Evolutionary conservation across 1,139 yeast species (phyloP).

Genomic region (Geotrichum phurueaensis): DNA sequence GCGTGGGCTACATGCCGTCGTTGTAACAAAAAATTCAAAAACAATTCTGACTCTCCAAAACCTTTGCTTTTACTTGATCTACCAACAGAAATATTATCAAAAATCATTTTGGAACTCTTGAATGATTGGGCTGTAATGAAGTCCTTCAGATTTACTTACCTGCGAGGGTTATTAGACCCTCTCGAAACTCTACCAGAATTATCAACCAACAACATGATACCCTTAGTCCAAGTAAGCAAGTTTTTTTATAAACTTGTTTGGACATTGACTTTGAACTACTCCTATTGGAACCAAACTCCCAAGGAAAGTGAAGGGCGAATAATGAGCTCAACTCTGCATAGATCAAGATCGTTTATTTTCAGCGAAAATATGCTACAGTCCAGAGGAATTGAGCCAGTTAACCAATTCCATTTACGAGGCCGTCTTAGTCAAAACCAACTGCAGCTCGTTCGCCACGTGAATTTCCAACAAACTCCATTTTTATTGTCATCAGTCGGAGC

Average conservation of each 20-base stretch:
- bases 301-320: not conserved
- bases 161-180: not conserved
- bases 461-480: not conserved
- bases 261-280: too few species aligned
- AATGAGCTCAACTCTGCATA: not conserved
- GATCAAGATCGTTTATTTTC: not conserved
- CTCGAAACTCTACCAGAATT: not conserved
- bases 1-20: too few species aligned
- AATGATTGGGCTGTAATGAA: too few species aligned
- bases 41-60: too few species aligned
- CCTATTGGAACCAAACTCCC: not conserved
- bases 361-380: not conserved
- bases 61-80: too few species aligned
- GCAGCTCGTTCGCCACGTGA: not conserved
- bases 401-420: not conserved
- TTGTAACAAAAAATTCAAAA: too few species aligned
- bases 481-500: not conserved
- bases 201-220: not conserved
- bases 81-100: too few species aligned
- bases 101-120: too few species aligned
- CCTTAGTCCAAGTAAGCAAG: not conserved
- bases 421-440: not conserved
- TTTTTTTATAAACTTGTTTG: too few species aligned
- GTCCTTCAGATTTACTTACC: too few species aligned
- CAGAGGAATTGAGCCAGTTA: not conserved